Conservation (phyloP, 345 rosid species). For the Mallotus nudiflorus region DNA sequence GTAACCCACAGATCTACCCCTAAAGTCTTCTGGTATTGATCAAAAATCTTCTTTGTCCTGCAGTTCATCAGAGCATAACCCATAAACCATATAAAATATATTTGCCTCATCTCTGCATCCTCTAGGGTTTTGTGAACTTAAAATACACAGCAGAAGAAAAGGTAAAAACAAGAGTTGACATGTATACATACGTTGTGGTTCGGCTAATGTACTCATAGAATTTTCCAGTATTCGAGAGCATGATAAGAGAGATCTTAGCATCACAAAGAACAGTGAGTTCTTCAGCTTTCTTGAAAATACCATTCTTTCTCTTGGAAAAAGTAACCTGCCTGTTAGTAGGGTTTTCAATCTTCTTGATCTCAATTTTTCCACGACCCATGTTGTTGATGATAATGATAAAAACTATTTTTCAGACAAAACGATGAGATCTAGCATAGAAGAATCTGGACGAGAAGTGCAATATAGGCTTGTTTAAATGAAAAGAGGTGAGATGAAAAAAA, state of each 20-base stretch:
- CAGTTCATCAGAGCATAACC: not conserved
- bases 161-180: not conserved
- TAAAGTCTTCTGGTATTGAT: constrained; percentile 46
- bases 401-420: not conserved
- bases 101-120: too few relatives aligned
- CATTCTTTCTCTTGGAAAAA: constrained; percentile 58
- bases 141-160: not conserved
- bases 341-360: constrained; percentile 67
- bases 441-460: too few relatives aligned
- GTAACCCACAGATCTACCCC: constrained; percentile 60
- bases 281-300: constrained; percentile 64
- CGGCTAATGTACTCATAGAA: constrained; percentile 53
- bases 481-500: not conserved
- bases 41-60: constrained; percentile 48
- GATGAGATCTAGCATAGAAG: not conserved
- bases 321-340: constrained; percentile 62
- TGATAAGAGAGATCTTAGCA: constrained; percentile 61
- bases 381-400: not conserved
- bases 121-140: constrained; percentile 4
- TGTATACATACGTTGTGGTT: constrained; percentile 37
- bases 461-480: not conserved
- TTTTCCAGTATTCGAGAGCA: constrained; percentile 51
- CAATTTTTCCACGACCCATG: constrained; percentile 66
- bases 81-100: not conserved
- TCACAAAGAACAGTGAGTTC: constrained; percentile 71